Base-by-base conservation (phyloP, 2,329 filamentous ascomycete genomes). In the Colletotrichum eleusines region DNA sequence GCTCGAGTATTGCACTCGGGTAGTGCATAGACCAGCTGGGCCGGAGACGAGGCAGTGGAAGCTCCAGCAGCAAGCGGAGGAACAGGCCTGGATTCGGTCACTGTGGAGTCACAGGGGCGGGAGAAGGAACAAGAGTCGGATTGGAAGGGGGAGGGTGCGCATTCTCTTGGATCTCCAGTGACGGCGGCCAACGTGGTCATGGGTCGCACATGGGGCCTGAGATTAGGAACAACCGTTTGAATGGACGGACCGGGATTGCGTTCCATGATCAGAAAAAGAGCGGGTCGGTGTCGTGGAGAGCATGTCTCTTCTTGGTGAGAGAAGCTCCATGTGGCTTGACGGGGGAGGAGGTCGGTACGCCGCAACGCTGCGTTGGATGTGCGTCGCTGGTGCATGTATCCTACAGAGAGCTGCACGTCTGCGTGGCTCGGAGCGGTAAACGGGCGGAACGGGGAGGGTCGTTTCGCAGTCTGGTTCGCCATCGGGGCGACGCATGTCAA, bases 141-240 rank as follows among this genome's bases (percentile, higher is more conserved):
- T 68, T 68, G 44, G 44, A 11, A 3, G 18, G 5, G 40, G 40
- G 18, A 18, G 40, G 40, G 40, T 1, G 16, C 40, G 40, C 50
- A 57, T 51, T 68, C 51, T 55, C 53, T 38, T 23, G 16, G 50
- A 68, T 62, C 38, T 58, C 62, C 67, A 72, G 71, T 67, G 63
- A 68, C 68, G 63, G 53, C 59, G n/a, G 63, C 68, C 62, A 72
- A 72, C 68, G 68, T 72, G 67, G 71, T 72, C 63, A 67, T 67
- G 66, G 67, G 67, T 71, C 71, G 58, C 71, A 66, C 71, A 72
- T 63, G 60, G 69, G n/a, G 60, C 55, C 60, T 61, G 66, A 72
- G 66, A 72, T 72, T 70, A 55, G 40, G 69, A 72, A 72, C 69
- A 61, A 72, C 69, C 66, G 69, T 72, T 71, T 65, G 69, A 72